Evolutionary conservation across 257 asterid species (phyloP), one percentile per base, ranked within the genome.

Genomic region (Forsythia viridissima): DNA sequence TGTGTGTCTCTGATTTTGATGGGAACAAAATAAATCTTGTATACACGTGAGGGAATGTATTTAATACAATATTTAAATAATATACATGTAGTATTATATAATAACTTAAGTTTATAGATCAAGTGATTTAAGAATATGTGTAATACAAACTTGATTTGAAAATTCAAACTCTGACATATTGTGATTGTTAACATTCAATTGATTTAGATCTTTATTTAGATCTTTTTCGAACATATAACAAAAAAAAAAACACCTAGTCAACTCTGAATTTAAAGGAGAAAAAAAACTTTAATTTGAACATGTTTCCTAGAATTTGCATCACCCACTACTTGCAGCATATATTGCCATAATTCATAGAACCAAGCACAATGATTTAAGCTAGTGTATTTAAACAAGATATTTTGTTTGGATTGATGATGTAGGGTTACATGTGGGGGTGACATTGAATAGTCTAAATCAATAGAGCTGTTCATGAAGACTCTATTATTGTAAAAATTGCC

Each of bases 391-490:
- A 44, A 72, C 38, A 43, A 72, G 59, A 72, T 63, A 24, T 71
- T 43, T 81, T 70, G 48, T 65, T 78, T 77, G 67, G 76, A 73
- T 41, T 73, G 80, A 71, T 57, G 65, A 24, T 75, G 74, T 74
- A 79, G 81, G 43, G 72, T 72, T 70, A 30, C 48, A 41, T 51
- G 75, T 81, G 79, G 37, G 80, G 69, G 78, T 52, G 75, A 77
- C 80, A 80, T 42, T 72, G 90, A 85, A 76, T 78, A 55, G 90
- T 83, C 90, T 16, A 81, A 82, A 87, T 82, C 90, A 77, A 67
- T 20, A 72, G 79, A 80, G 74, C 84, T 85, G 79, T 87, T 85
- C 79, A 79, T 70, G 39, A 52, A 70, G 79, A 81, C 88, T 84
- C 84, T 59, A 87, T 79, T 85, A 87, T 84, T 82, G 81, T 82